Conservation (phyloP, 23 red algal species). For the Gracilariopsis chorda region DNA sequence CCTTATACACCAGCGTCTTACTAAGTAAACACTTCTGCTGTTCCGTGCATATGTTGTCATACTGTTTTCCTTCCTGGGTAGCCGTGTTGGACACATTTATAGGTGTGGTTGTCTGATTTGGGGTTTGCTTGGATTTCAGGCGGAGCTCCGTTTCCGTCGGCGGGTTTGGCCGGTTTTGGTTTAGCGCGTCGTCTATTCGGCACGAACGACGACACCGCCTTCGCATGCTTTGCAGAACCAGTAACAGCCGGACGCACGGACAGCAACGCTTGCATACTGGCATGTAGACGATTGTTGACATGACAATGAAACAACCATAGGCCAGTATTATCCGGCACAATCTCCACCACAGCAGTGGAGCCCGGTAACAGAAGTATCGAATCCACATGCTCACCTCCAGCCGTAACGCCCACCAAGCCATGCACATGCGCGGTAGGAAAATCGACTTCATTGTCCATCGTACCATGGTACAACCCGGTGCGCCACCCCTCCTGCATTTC, state of each 20-base stretch:
- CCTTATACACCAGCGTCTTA: too few species aligned
- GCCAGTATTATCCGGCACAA: slow-evolving; percentile 24
- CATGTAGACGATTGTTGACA: slow-evolving; percentile 32
- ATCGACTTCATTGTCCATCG: slow-evolving; percentile 44
- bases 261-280: slow-evolving; percentile 21
- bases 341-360: not conserved
- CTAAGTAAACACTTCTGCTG: too few species aligned
- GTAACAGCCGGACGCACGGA: slow-evolving; percentile 12
- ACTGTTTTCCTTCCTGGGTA: too few species aligned
- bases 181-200: not conserved
- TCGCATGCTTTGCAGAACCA: too few species aligned
- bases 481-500: not conserved
- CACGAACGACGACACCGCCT: not conserved
- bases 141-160: too few species aligned
- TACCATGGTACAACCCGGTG: not conserved
- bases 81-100: too few species aligned
- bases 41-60: too few species aligned
- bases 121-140: too few species aligned
- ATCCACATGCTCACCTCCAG: slow-evolving; percentile 10
- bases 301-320: slow-evolving; percentile 43
- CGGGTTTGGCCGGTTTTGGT: too few species aligned
- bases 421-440: slow-evolving; percentile 40
- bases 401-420: slow-evolving; percentile 19
- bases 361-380: slow-evolving; percentile 30
- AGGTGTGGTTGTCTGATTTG: too few species aligned